phyloP scores from a whole-genome alignment of 805 yeast species.

The Maudiozyma saulgeensis region DNA sequence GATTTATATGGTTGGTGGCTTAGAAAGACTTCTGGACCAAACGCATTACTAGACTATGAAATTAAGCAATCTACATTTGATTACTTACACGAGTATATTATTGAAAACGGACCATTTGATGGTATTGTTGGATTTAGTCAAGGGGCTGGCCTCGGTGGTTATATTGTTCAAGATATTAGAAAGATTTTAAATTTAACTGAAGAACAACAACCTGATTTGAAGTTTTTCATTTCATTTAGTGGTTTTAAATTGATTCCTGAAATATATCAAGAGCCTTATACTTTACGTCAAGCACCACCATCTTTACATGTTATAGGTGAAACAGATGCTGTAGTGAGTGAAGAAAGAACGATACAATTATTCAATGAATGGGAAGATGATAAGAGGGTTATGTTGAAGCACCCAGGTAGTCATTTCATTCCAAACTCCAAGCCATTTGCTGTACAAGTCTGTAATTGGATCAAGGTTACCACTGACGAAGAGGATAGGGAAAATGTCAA shows the following conservation, averaged over 20 bases:
- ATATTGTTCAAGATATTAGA: constrained; percentile 48
- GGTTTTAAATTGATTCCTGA: constrained; percentile 40
- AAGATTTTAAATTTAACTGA: constrained; percentile 30
- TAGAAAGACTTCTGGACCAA: constrained; percentile 28
- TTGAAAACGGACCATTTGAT: constrained; percentile 61
- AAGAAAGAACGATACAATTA: constrained; percentile 53
- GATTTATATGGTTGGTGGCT: constrained; percentile 61
- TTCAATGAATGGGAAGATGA: constrained; percentile 39
- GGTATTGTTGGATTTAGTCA: constrained; percentile 89
- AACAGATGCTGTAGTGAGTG: constrained; percentile 76
- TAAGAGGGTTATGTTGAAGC: constrained; percentile 46
- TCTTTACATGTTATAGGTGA: constrained; percentile 78
- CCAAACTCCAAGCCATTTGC: constrained; percentile 63
- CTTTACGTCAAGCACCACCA: constrained; percentile 27
- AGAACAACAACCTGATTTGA: constrained; percentile 38
- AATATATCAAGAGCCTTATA: constrained; percentile 14
- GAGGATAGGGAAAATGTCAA: neutral
- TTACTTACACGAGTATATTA: constrained; percentile 36
- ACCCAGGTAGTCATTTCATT: constrained; percentile 94
- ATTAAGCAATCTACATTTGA: constrained; percentile 31
- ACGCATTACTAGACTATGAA: constrained; percentile 12
- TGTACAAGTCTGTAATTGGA: constrained; percentile 29
- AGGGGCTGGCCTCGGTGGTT: constrained; percentile 76
- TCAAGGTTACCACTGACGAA: constrained; percentile 8
- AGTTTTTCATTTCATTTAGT: constrained; percentile 66